These are phyloP conservation scores for Trifolium subterraneum DNA, from an alignment of 306 rosid species.

Conservation along the genomic window DNA sequence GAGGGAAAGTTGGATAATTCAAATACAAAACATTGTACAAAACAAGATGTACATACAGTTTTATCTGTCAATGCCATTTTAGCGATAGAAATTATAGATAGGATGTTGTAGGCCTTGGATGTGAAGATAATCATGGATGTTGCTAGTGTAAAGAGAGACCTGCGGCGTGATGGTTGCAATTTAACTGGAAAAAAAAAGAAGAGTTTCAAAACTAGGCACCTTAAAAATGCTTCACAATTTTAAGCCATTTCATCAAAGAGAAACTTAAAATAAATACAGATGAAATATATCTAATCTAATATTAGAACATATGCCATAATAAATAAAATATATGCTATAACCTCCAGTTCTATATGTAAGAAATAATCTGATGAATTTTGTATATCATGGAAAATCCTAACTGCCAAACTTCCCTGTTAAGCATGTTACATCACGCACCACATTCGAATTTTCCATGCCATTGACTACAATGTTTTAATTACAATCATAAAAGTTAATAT, in stretches of 20 bases:
- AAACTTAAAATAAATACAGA: slow-evolving; percentile 12
- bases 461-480: slow-evolving; percentile 20
- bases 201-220: slow-evolving; percentile 42
- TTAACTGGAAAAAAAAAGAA: slow-evolving; percentile 61
- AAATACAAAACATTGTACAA: slow-evolving; percentile 32
- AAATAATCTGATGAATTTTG: too few relatives aligned
- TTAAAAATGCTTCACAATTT: slow-evolving; percentile 32
- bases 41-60: slow-evolving; percentile 53
- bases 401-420: slow-evolving; percentile 13
- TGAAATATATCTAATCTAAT: slow-evolving; percentile 22
- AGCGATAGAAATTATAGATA: slow-evolving; percentile 65
- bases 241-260: slow-evolving; percentile 24
- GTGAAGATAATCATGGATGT: slow-evolving; percentile 84
- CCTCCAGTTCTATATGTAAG: background rate
- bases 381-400: slow-evolving; percentile 15
- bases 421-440: slow-evolving; percentile 16
- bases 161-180: slow-evolving; percentile 81
- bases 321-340: slow-evolving; percentile 8
- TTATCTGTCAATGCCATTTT: slow-evolving; percentile 61
- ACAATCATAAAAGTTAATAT: slow-evolving; percentile 16
- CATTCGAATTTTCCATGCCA: slow-evolving; percentile 5
- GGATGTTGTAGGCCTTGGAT: slow-evolving; percentile 72
- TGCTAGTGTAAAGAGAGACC: slow-evolving; percentile 86
- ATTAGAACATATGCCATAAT: slow-evolving; percentile 16
- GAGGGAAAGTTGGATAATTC: slow-evolving; percentile 5